Evolutionary conservation across 139 green algal genomes (phyloP).

Genomic region (Chlamydomonas urium): DNA sequence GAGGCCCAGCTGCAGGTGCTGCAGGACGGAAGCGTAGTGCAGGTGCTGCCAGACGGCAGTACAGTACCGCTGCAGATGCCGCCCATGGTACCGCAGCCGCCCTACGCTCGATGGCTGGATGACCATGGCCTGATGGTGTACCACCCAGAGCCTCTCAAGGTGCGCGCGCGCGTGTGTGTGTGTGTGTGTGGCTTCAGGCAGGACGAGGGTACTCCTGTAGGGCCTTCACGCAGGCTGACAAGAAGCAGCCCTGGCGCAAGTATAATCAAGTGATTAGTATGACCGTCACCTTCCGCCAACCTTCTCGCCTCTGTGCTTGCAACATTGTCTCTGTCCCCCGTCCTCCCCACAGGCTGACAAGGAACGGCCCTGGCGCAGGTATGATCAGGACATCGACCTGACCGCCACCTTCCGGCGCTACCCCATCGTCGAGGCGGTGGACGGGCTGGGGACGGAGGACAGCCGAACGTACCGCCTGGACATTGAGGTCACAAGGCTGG

Average conservation of each 20-base stretch:
- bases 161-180: no score
- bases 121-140: constrained; percentile 47
- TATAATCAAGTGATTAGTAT: constrained; percentile 41
- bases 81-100: neutral
- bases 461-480: constrained; percentile 42
- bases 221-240: constrained; percentile 4
- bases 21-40: neutral
- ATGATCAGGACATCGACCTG: constrained; percentile 42
- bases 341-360: constrained; percentile 15
- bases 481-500: constrained; percentile 51
- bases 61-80: neutral
- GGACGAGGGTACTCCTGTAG: no score
- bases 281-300: constrained; percentile 26
- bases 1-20: constrained; percentile 4
- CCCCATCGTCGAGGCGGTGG: constrained; percentile 19
- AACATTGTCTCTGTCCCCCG: no score
- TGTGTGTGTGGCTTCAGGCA: no score
- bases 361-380: constrained; percentile 40
- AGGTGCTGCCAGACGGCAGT: neutral
- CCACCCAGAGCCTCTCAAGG: constrained; percentile 33
- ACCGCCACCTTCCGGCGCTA: constrained; percentile 29
- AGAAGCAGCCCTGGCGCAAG: constrained; percentile 38
- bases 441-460: neutral
- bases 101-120: constrained; percentile 33
- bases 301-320: no score